Conservation (phyloP, 257 asterid species). For the Osmanthus fragrans region DNA sequence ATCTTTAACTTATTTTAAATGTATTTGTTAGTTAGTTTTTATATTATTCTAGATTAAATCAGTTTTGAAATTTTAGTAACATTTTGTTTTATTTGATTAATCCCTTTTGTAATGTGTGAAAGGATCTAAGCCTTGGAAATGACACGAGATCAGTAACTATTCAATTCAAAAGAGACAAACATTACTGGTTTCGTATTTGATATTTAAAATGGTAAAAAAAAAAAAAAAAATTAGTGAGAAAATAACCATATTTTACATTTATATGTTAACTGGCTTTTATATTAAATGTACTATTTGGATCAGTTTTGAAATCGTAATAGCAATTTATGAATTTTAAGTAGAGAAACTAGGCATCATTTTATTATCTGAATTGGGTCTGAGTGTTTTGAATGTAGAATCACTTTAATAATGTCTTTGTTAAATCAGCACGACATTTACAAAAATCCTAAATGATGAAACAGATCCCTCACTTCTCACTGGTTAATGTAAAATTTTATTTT, state of each 20-base stretch:
- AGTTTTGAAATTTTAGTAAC: neutral
- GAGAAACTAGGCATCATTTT: neutral
- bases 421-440: neutral
- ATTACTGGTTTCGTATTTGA: neutral
- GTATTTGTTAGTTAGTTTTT: neutral
- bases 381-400: neutral
- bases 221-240: neutral
- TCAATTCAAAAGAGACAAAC: neutral
- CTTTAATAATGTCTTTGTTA: neutral
- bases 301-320: neutral
- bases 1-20: neutral
- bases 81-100: neutral
- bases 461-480: neutral
- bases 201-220: neutral
- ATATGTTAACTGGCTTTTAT: neutral
- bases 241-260: neutral
- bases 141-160: neutral
- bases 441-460: neutral
- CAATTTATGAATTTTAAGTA: neutral
- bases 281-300: neutral
- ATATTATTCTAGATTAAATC: neutral
- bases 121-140: neutral
- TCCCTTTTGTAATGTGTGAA: neutral
- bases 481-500: neutral
- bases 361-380: constrained; percentile 1